Percentiles rank a stretch among this genome's conserved stretches.
Conservation (phyloP, 768 basidiomycete species). For the Lentinula sp. region DNA sequence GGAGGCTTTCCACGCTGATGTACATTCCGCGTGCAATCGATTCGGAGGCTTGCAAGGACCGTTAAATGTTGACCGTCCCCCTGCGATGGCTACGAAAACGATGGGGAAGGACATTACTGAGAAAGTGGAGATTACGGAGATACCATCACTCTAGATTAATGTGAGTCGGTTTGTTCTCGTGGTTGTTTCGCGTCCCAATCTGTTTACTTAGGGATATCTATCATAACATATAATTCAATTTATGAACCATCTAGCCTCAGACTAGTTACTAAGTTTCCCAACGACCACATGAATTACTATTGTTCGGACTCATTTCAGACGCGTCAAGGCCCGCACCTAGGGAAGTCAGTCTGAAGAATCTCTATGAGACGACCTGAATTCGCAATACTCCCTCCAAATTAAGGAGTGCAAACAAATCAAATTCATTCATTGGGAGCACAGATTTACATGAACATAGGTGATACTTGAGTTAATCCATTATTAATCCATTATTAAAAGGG, state of each 20-base stretch:
- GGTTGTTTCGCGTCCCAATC: neutral
- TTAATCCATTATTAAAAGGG: no score
- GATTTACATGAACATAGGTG: no score
- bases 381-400: no score
- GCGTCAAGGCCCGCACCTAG: no score
- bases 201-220: neutral
- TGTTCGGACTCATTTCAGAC: neutral
- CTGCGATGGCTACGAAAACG: neutral
- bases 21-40: slow-evolving; percentile 30
- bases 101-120: neutral
- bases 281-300: no score
- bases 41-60: slow-evolving; percentile 44
- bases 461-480: no score
- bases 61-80: neutral
- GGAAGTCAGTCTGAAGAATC: no score
- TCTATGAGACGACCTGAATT: no score
- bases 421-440: no score
- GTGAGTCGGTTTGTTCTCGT: neutral
- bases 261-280: no score
- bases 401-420: no score
- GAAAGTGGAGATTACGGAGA: neutral
- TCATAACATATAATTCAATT: neutral
- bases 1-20: slow-evolving; percentile 43
- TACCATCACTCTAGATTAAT: neutral
- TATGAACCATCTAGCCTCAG: neutral